Percentiles rank a stretch among this genome's conserved stretches.
phyloP scores from a whole-genome alignment of 1,284 basidiomycete species.

The Apiotrichum brassicae region DNA sequence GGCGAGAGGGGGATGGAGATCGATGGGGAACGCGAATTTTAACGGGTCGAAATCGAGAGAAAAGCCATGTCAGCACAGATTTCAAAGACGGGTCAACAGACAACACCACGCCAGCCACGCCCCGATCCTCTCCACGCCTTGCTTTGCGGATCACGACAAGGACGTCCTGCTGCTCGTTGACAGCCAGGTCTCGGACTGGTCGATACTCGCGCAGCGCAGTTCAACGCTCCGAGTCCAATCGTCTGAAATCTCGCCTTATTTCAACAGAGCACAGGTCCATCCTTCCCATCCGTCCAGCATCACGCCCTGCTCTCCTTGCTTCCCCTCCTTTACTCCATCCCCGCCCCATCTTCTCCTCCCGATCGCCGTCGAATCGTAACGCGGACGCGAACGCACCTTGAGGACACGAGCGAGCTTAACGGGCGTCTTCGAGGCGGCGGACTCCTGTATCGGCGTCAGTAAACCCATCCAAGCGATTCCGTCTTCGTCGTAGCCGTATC shows the following conservation, averaged over 20 bases:
- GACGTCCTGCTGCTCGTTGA: too few species aligned
- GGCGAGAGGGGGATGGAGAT: neutral
- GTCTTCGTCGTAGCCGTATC: neutral
- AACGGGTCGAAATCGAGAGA: neutral
- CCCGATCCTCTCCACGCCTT: neutral
- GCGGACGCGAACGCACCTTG: slow-evolving; percentile 44
- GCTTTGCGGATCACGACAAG: too few species aligned
- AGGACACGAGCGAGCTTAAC: slow-evolving; percentile 94
- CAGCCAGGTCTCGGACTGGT: too few species aligned
- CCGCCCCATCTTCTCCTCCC: neutral
- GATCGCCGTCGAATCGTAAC: neutral
- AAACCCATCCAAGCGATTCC: neutral
- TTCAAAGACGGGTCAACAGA: neutral
- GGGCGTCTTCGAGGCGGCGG: slow-evolving; percentile 63
- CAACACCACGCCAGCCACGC: too few species aligned
- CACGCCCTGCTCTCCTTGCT: too few species aligned
- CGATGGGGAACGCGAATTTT: neutral
- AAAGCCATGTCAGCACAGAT: slow-evolving; percentile 4
- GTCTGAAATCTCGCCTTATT: neutral
- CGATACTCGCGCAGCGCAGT: too few species aligned
- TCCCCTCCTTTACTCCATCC: too few species aligned
- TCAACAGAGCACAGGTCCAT: too few species aligned
- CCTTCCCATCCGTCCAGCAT: too few species aligned
- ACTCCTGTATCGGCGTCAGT: slow-evolving; percentile 48
- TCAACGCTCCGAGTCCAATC: neutral